Conservation (phyloP, 305 asterid species). For the Fraxinus paxiana region DNA sequence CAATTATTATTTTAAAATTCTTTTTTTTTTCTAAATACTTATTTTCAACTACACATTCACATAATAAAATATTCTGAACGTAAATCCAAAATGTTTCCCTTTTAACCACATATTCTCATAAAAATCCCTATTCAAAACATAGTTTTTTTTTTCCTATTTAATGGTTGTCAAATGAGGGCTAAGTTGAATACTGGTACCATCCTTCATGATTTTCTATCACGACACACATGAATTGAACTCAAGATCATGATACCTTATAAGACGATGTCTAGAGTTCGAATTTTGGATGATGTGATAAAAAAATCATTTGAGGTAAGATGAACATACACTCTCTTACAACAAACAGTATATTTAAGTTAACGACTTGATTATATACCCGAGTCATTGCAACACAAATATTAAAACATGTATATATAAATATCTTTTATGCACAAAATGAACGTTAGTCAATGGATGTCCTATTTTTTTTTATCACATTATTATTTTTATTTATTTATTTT, state of each 20-base stretch:
- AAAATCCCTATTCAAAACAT: too few relatives aligned
- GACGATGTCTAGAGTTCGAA: neutral
- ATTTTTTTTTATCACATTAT: too few relatives aligned
- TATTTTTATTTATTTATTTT: too few relatives aligned
- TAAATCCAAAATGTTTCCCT: too few relatives aligned
- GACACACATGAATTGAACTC: neutral
- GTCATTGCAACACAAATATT: neutral
- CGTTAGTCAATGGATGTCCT: neutral
- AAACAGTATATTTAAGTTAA: neutral
- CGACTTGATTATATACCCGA: too few relatives aligned
- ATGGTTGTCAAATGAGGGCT: too few relatives aligned
- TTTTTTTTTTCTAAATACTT: too few relatives aligned
- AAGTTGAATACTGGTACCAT: neutral
- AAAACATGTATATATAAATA: neutral
- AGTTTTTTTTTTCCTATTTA: too few relatives aligned
- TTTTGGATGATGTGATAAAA: neutral
- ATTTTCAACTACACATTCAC: too few relatives aligned
- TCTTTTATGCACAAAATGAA: neutral
- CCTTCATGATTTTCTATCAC: neutral
- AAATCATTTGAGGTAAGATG: neutral
- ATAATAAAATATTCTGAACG: too few relatives aligned
- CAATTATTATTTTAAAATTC: too few relatives aligned
- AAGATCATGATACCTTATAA: neutral
- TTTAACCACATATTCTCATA: too few relatives aligned
- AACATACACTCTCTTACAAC: neutral